Evolutionary conservation across 2,329 filamentous ascomycete species (phyloP).

Genomic region (Nemania serpens): DNA sequence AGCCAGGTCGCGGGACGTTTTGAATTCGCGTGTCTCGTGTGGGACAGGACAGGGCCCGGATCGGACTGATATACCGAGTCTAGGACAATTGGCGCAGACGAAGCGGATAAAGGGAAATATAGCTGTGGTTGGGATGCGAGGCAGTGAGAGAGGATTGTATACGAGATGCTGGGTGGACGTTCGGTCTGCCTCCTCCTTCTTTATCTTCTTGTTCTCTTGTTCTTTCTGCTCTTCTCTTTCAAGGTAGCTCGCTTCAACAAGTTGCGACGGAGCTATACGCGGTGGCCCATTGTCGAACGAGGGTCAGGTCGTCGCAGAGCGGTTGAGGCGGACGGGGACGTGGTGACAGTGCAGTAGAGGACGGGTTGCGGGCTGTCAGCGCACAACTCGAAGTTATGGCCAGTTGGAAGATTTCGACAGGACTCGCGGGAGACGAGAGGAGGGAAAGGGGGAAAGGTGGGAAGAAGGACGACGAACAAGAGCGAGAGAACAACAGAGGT

Average conservation of each 20-base stretch:
- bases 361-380: constrained; percentile 19
- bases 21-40: constrained; percentile 26
- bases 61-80: constrained; percentile 24
- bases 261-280: constrained; percentile 41
- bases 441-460: constrained; percentile 27
- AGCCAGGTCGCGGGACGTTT: constrained; percentile 27
- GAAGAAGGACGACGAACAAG: constrained; percentile 26
- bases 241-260: constrained; percentile 31
- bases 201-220: constrained; percentile 3
- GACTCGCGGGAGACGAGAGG: constrained; percentile 26
- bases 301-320: constrained; percentile 32
- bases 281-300: constrained; percentile 39
- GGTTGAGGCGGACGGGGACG: constrained; percentile 23
- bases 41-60: constrained; percentile 20
- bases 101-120: constrained; percentile 21
- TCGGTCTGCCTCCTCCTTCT: constrained; percentile 13
- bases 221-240: constrained; percentile 24
- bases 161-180: constrained; percentile 4
- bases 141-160: constrained; percentile 2
- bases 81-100: constrained; percentile 25
- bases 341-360: constrained; percentile 16
- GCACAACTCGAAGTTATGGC: constrained; percentile 21
- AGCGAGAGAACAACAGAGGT: constrained; percentile 19
- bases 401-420: constrained; percentile 25
- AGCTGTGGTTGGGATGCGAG: constrained; percentile 12